Conservation (phyloP, 352 stramenopile genomes). For the Phytophthora europaea region DNA sequence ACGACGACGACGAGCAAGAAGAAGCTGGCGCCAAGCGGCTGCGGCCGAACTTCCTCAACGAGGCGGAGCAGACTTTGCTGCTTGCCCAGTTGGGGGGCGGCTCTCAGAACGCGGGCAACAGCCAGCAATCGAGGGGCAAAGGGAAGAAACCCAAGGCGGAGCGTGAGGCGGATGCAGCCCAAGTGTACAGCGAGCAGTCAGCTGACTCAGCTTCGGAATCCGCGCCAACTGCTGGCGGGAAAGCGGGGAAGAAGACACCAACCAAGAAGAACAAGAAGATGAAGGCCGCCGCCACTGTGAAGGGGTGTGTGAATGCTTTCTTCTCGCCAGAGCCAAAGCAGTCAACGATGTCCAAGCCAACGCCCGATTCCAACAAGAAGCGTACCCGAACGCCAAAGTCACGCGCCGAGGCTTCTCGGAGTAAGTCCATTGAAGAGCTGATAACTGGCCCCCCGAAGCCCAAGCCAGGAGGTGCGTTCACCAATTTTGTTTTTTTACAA, state of each 20-base stretch:
- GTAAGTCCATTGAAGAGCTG: slow-evolving; percentile 35
- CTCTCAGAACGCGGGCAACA: slow-evolving; percentile 34
- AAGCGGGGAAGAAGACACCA: slow-evolving; percentile 25
- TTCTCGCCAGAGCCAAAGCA: slow-evolving; percentile 62
- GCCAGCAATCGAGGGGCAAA: slow-evolving; percentile 17
- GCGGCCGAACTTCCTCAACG: slow-evolving; percentile 70
- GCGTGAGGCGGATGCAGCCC: slow-evolving; percentile 1
- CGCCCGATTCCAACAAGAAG: slow-evolving; percentile 59
- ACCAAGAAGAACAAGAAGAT: slow-evolving; percentile 55
- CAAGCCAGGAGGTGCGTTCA: slow-evolving; percentile 37
- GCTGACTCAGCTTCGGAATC: slow-evolving; percentile 7
- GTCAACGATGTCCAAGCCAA: slow-evolving; percentile 33
- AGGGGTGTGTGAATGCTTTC: slow-evolving; percentile 36
- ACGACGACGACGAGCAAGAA: slow-evolving; percentile 49
- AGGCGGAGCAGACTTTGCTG: slow-evolving; percentile 68
- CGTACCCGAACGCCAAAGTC: slow-evolving; percentile 40
- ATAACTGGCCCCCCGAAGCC: slow-evolving; percentile 15
- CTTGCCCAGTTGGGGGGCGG: slow-evolving; percentile 56
- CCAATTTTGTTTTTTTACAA: background rate
- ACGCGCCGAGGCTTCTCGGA: slow-evolving; percentile 20
- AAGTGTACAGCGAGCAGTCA: slow-evolving; percentile 9
- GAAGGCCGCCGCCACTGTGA: background rate
- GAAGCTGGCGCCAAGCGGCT: slow-evolving; percentile 49
- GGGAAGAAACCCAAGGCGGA: slow-evolving; percentile 22
- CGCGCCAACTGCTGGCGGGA: slow-evolving; percentile 2